These are phyloP conservation scores for Backusella tarrabulga DNA, from an alignment of 192 early-diverging fungal genomes.

Conservation along the genomic window DNA sequence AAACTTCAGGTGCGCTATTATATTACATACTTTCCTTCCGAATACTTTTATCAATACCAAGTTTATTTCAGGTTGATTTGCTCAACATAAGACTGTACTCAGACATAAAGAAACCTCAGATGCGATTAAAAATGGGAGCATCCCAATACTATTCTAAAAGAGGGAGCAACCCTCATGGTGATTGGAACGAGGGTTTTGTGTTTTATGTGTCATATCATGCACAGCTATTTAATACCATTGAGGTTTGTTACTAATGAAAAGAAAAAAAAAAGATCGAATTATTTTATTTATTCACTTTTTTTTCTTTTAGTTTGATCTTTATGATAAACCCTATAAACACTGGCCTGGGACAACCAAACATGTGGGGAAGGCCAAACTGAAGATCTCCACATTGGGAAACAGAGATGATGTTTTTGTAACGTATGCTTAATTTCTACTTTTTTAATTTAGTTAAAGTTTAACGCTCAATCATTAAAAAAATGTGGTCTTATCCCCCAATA, in stretches of 20 bases:
- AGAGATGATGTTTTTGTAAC: constrained; percentile 33
- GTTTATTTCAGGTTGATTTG: constrained; percentile 24
- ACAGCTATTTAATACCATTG: constrained; percentile 71
- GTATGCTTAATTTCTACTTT: constrained; percentile 9
- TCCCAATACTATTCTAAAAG: constrained; percentile 36
- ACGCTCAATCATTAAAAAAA: neutral
- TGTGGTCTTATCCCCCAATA: neutral
- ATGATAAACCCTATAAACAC: constrained; percentile 22
- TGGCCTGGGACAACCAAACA: constrained; percentile 18
- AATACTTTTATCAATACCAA: neutral
- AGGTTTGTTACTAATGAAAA: constrained; percentile 24
- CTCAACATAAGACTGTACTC: constrained; percentile 14
- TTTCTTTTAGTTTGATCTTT: constrained; percentile 25
- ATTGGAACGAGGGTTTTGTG: constrained; percentile 76
- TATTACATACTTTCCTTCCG: neutral
- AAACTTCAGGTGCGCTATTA: neutral
- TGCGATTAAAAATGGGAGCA: constrained; percentile 26
- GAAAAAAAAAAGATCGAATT: neutral
- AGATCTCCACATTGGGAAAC: constrained; percentile 19
- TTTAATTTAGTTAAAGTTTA: no score
- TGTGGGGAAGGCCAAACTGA: constrained; percentile 28
- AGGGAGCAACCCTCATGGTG: constrained; percentile 45
- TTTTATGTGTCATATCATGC: constrained; percentile 67
- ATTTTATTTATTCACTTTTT: neutral
- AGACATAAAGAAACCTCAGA: constrained; percentile 10